Evolutionary conservation across 1,284 basidiomycete genomes (phyloP).

Genomic region (Microstroma glucosiphilum): DNA sequence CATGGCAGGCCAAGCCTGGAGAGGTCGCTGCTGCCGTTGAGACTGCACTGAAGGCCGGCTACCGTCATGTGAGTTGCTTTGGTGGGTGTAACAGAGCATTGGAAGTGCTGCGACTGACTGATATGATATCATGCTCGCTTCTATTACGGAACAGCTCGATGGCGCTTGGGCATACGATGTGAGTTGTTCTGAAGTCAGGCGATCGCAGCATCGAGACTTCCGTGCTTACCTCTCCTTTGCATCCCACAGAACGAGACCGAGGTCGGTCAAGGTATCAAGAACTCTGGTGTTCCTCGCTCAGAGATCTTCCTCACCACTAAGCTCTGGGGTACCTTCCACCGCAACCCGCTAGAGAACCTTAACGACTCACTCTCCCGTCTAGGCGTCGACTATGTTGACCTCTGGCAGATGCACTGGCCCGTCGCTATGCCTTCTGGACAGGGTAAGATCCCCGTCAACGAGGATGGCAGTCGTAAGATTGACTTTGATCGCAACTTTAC

Average conservation of each 20-base stretch:
- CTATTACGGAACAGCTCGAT: neutral
- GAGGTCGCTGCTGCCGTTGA: conserved; percentile 57
- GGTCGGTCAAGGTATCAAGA: conserved; percentile 70
- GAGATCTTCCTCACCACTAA: conserved; percentile 59
- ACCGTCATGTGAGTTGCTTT: conserved; percentile 8
- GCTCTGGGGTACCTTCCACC: conserved; percentile 46
- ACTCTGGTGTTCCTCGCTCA: conserved; percentile 65
- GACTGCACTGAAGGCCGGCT: conserved; percentile 27
- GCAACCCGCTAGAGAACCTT: conserved; percentile 38
- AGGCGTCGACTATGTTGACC: conserved; percentile 70
- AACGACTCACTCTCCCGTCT: conserved; percentile 60
- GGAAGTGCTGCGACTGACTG: neutral
- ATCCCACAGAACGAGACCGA: conserved; percentile 66
- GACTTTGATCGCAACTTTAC: conserved; percentile 63
- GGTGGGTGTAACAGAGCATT: neutral
- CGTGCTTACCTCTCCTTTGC: conserved; percentile 15
- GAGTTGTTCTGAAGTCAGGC: neutral
- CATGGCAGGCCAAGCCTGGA: conserved; percentile 29
- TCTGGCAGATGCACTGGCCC: conserved; percentile 55
- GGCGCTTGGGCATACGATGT: neutral
- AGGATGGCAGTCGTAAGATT: conserved; percentile 59
- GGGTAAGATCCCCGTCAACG: conserved; percentile 59
- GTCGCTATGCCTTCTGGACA: conserved; percentile 62
- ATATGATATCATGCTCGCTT: too few relatives aligned
- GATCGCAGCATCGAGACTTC: neutral